Evolutionary conservation across 2,329 filamentous ascomycete species (phyloP).

Genomic region (Aspergillus neotritici): DNA sequence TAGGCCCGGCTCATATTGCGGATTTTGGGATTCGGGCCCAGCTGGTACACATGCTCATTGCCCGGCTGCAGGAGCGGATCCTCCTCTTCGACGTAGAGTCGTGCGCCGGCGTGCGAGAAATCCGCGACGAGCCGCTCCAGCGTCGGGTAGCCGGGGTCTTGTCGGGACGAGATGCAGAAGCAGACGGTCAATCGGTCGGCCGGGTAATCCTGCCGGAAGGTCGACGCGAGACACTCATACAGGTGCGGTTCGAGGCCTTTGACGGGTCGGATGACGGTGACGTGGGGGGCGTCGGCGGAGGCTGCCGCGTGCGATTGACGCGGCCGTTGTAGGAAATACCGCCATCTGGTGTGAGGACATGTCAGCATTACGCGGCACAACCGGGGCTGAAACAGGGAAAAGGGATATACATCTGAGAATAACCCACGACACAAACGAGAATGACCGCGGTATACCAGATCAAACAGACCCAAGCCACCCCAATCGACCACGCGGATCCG

Average conservation of each 20-base stretch:
- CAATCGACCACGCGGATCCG: constrained; percentile 30
- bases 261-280: constrained; percentile 88
- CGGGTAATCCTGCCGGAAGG: constrained; percentile 78
- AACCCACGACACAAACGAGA: constrained; percentile 54
- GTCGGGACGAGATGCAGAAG: constrained; percentile 70
- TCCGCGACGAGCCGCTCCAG: constrained; percentile 66
- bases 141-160: constrained; percentile 71
- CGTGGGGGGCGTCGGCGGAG: constrained; percentile 58
- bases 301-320: constrained; percentile 38
- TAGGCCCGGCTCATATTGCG: constrained; percentile 93
- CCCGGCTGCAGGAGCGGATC: constrained; percentile 61
- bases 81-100: constrained; percentile 73
- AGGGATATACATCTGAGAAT: constrained; percentile 51
- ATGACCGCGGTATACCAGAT: constrained; percentile 54
- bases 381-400: background rate
- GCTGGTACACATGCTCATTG: constrained; percentile 46
- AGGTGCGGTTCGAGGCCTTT: constrained; percentile 87
- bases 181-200: constrained; percentile 67
- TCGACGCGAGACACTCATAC: constrained; percentile 86
- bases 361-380: constrained; percentile 4
- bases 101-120: constrained; percentile 65
- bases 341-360: constrained; percentile 41
- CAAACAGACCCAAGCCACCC: constrained; percentile 43
- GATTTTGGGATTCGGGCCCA: constrained; percentile 98
- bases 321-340: constrained; percentile 47